Percentiles rank a stretch among this genome's conserved stretches.
These are phyloP conservation scores for Radiomyces spectabilis DNA, from an alignment of 192 early-diverging fungal genomes.

Conservation along the genomic window DNA sequence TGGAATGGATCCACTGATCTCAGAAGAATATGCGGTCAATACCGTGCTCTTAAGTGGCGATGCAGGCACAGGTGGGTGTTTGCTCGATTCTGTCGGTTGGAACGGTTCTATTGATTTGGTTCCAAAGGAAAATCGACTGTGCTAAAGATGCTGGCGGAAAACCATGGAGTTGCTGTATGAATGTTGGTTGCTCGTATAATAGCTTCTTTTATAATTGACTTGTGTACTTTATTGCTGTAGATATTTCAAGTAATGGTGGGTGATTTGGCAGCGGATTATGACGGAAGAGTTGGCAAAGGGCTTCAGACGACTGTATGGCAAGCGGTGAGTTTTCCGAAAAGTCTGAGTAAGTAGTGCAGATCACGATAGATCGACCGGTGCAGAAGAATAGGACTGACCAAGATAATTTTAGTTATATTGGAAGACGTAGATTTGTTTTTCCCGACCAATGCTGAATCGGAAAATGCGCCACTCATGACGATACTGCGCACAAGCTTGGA, in stretches of 20 bases:
- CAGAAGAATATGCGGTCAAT: neutral
- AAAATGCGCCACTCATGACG: slow-evolving; percentile 9
- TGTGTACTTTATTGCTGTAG: slow-evolving; percentile 7
- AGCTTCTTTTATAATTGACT: neutral
- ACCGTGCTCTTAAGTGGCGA: slow-evolving; percentile 11
- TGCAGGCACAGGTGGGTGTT: slow-evolving; percentile 15
- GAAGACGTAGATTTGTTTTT: slow-evolving; percentile 48
- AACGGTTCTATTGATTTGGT: neutral
- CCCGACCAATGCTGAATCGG: slow-evolving; percentile 16
- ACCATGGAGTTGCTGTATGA: neutral
- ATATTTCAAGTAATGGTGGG: slow-evolving; percentile 27
- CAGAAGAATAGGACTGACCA: neutral
- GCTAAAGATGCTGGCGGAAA: neutral
- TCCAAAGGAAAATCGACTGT: slow-evolving; percentile 4
- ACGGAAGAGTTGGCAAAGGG: slow-evolving; percentile 30
- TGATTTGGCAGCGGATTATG: slow-evolving; percentile 30
- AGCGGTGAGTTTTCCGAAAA: neutral
- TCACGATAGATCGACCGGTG: neutral
- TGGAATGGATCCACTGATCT: too few species aligned
- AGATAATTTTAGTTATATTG: slow-evolving; percentile 27
- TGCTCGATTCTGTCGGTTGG: too few species aligned
- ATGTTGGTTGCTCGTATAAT: neutral
- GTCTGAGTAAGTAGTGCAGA: neutral
- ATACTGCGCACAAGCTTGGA: neutral
- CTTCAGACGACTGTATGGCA: slow-evolving; percentile 17